A percentile compares a stretch with the other conserved stretches of the same genome.
phyloP scores from a whole-genome alignment of 495 filamentous ascomycete genomes.

The Hyaloscypha bicolor region DNA sequence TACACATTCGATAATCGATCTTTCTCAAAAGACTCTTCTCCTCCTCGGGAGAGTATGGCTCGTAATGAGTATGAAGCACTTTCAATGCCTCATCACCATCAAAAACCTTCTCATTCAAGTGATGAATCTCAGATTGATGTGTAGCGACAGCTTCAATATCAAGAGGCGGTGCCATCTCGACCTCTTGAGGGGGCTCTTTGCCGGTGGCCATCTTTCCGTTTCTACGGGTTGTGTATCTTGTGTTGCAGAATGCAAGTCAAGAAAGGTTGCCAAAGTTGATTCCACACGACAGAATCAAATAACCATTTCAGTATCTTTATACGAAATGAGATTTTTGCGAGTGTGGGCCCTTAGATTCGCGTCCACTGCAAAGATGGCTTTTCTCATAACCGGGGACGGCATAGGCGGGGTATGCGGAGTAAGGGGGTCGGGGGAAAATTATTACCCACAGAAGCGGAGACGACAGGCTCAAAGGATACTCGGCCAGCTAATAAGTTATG shows the following conservation, averaged over 20 bases:
- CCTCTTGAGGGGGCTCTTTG: not conserved
- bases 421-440: not conserved
- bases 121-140: conserved; percentile 2
- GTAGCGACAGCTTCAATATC: conserved; percentile 9
- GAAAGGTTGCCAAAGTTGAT: not conserved
- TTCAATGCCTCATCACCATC: conserved; percentile 10
- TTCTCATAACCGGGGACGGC: not conserved
- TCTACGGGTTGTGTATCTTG: not conserved
- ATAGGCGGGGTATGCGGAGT: not conserved
- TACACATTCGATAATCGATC: conserved; percentile 2
- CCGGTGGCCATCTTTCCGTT: not conserved
- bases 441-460: not conserved
- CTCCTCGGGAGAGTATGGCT: conserved; percentile 9
- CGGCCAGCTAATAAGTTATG: too few relatives aligned
- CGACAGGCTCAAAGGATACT: not conserved
- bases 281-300: not conserved
- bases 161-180: conserved; percentile 2
- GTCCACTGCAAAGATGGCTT: not conserved
- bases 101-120: conserved; percentile 11
- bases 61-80: conserved; percentile 12
- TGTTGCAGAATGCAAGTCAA: not conserved
- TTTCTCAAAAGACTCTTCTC: conserved; percentile 11
- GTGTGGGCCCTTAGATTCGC: not conserved
- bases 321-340: not conserved
- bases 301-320: not conserved